A percentile compares a stretch with the other conserved stretches of the same genome.
Conservation (phyloP, 2,329 filamentous ascomycete genomes). For the Lomentospora prolificans region DNA sequence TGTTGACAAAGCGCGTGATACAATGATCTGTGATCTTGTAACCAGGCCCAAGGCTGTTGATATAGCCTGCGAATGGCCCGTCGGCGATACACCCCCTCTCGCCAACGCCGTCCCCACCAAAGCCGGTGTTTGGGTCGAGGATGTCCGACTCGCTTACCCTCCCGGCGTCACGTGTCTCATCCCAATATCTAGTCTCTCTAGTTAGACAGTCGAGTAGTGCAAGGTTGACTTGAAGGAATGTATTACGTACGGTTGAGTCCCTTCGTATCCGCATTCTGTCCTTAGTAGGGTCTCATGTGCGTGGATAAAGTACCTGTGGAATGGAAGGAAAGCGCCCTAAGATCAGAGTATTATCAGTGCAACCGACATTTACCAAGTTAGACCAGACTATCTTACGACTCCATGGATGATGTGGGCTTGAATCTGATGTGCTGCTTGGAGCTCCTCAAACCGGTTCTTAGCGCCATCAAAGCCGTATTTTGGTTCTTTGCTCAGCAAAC, state of each 20-base stretch:
- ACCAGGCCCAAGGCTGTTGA: constrained; percentile 29
- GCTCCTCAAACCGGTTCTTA: constrained; percentile 12
- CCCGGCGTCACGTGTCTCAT: constrained; percentile 10
- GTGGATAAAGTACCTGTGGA: constrained; percentile 24
- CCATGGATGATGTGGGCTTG: constrained; percentile 12
- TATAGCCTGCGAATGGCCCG: constrained; percentile 19
- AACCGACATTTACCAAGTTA: too few species aligned
- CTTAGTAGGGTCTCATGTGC: constrained; percentile 21
- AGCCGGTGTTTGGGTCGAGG: constrained; percentile 11
- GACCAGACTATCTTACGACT: constrained; percentile 7
- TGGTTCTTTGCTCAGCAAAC: constrained; percentile 10
- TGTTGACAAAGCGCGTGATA: constrained; percentile 26
- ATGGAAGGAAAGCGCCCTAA: constrained; percentile 21
- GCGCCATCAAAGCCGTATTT: constrained; percentile 10
- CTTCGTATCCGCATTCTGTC: constrained; percentile 21
- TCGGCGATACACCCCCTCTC: constrained; percentile 11
- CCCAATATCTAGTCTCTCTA: constrained; percentile 8
- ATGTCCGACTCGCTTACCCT: constrained; percentile 9
- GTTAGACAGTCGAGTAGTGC: background rate
- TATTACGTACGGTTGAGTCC: constrained; percentile 21
- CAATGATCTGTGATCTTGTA: constrained; percentile 28
- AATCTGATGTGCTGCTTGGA: constrained; percentile 11
- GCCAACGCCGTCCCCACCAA: constrained; percentile 11
- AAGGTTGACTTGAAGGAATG: constrained; percentile 15
- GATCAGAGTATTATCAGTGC: background rate